These are phyloP conservation scores for Trichaptum fuscoviolaceum DNA, from an alignment of 768 basidiomycete genomes.

Conservation along the genomic window DNA sequence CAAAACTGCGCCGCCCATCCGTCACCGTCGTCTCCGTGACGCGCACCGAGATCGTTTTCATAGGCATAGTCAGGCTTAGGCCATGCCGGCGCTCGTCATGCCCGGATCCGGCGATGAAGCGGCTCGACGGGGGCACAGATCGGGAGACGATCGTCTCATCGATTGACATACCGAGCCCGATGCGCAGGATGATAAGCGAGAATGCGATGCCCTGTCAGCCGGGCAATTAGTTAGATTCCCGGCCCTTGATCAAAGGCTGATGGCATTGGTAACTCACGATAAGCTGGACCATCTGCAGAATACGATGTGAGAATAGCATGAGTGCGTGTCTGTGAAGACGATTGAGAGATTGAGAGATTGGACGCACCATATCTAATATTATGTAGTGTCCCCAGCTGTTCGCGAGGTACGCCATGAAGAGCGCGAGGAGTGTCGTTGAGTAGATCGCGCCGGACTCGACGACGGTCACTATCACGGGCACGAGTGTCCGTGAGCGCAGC, in stretches of 20 bases:
- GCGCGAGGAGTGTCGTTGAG: conserved; percentile 26
- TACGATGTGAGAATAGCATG: too few species aligned
- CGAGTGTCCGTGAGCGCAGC: conserved; percentile 22
- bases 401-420: conserved; percentile 29
- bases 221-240: background rate
- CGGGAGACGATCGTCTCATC: background rate
- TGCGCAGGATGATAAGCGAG: conserved; percentile 35
- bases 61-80: background rate
- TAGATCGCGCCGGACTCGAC: conserved; percentile 35
- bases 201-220: conserved; percentile 29
- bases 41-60: background rate
- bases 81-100: background rate
- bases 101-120: background rate
- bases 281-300: background rate
- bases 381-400: conserved; percentile 33
- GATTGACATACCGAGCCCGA: conserved; percentile 30
- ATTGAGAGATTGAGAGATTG: too few species aligned
- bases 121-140: background rate
- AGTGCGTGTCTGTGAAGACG: too few species aligned
- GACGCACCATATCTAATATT: conserved; percentile 31
- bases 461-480: conserved; percentile 30
- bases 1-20: background rate
- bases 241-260: background rate
- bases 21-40: background rate
- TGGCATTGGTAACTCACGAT: background rate